These are phyloP conservation scores for Russula emetica DNA, from an alignment of 768 basidiomycete species.

Conservation along the genomic window DNA sequence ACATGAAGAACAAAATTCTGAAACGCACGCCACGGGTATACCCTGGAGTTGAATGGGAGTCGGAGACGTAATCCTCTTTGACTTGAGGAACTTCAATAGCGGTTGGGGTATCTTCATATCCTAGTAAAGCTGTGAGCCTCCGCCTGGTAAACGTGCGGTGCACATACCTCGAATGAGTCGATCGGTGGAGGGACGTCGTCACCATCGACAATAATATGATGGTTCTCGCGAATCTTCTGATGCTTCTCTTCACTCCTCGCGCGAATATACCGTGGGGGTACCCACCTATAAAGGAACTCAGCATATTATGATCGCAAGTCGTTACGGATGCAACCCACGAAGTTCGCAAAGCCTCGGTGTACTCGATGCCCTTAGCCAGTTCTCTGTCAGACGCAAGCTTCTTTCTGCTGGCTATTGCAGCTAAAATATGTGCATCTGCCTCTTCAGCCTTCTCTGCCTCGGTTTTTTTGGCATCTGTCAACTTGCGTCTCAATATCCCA, in stretches of 20 bases:
- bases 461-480: conserved; percentile 78
- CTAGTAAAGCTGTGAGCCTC: conserved; percentile 37
- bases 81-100: conserved; percentile 76
- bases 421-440: conserved; percentile 84
- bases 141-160: conserved; percentile 9
- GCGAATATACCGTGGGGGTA: conserved; percentile 77
- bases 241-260: conserved; percentile 66
- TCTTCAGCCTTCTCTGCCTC: conserved; percentile 83
- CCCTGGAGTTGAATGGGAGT: conserved; percentile 98
- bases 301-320: neutral
- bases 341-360: conserved; percentile 79
- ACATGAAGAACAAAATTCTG: conserved; percentile 6
- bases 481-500: conserved; percentile 4
- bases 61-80: conserved; percentile 79
- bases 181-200: conserved; percentile 93
- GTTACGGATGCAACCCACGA: conserved; percentile 49
- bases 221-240: conserved; percentile 75
- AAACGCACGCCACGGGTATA: conserved; percentile 83
- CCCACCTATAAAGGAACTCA: conserved; percentile 60
- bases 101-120: conserved; percentile 98
- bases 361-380: conserved; percentile 87
- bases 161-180: conserved; percentile 69
- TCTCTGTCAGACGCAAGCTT: conserved; percentile 93
- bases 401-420: conserved; percentile 84
- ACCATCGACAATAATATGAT: conserved; percentile 93